Percentiles rank a stretch among this genome's conserved stretches.
phyloP scores from a whole-genome alignment of 148 eudicot species.

The Heliamphora exappendiculata region DNA sequence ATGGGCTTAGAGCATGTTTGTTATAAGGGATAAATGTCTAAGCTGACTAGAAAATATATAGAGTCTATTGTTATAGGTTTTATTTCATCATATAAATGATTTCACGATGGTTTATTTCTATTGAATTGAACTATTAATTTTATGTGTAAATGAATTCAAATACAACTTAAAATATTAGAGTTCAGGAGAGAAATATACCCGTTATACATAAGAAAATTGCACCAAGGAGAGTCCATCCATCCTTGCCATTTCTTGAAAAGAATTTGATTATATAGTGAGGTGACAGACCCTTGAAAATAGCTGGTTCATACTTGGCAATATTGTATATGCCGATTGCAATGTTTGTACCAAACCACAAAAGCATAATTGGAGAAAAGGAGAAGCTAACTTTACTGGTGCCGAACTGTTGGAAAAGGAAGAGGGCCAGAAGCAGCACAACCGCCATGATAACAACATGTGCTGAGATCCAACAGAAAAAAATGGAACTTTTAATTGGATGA shows the following conservation, averaged over 20 bases:
- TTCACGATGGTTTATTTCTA: too few relatives aligned
- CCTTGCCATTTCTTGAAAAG: constrained; percentile 18
- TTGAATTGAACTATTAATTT: too few relatives aligned
- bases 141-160: too few relatives aligned
- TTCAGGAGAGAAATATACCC: constrained; percentile 19
- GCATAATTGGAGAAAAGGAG: constrained; percentile 35
- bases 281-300: constrained; percentile 28
- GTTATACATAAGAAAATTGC: constrained; percentile 32
- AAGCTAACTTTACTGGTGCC: constrained; percentile 35
- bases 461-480: too few relatives aligned
- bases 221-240: constrained; percentile 26
- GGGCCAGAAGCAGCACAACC: constrained; percentile 21
- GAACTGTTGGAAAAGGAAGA: constrained; percentile 26
- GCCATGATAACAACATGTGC: constrained; percentile 22
- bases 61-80: too few relatives aligned
- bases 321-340: constrained; percentile 24
- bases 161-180: too few relatives aligned
- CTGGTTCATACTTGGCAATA: constrained; percentile 17
- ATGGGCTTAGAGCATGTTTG: too few relatives aligned
- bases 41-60: too few relatives aligned
- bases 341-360: constrained; percentile 22
- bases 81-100: too few relatives aligned
- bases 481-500: too few relatives aligned
- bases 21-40: too few relatives aligned
- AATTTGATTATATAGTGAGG: constrained; percentile 27